Evolutionary conservation across 2,329 filamentous ascomycete species (phyloP).

Genomic region (Cercospora sojina): DNA sequence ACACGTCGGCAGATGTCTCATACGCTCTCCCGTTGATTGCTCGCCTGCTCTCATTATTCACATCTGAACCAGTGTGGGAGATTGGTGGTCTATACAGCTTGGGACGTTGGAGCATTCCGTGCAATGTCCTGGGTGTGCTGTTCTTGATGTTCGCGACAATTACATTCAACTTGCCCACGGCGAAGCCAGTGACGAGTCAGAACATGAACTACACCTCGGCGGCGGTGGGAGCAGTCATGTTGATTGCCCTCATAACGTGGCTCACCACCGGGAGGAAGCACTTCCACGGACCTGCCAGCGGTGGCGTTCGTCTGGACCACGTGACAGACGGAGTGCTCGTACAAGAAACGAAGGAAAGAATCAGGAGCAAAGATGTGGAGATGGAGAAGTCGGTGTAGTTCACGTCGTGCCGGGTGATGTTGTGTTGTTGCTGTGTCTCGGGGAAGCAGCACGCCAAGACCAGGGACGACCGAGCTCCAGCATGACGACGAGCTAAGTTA

Average conservation of each 20-base stretch:
- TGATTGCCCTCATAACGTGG: constrained; percentile 54
- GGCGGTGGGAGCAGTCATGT: constrained; percentile 55
- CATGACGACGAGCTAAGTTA: constrained; percentile 3
- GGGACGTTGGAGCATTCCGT: constrained; percentile 44
- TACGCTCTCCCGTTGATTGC: constrained; percentile 57
- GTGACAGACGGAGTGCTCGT: background rate
- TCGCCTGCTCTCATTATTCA: constrained; percentile 49
- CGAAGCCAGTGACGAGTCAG: constrained; percentile 51
- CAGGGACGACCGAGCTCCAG: constrained; percentile 1
- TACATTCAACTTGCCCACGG: constrained; percentile 57
- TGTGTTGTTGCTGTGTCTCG: background rate
- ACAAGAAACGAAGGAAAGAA: background rate
- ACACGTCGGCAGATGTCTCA: constrained; percentile 45
- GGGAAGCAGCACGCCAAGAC: background rate
- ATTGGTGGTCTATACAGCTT: constrained; percentile 45
- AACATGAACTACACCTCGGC: constrained; percentile 61
- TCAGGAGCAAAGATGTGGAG: background rate
- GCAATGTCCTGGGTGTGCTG: constrained; percentile 53
- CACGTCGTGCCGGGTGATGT: background rate
- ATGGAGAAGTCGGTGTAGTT: background rate
- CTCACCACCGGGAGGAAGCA: constrained; percentile 51
- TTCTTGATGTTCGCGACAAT: constrained; percentile 57
- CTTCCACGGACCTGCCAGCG: constrained; percentile 50
- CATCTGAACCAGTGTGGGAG: constrained; percentile 39
- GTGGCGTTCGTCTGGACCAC: background rate